A percentile compares a stretch with the other conserved stretches of the same genome.
Evolutionary conservation across 1,284 basidiomycete genomes (phyloP).

Genomic region (Neolentinus lepideus): DNA sequence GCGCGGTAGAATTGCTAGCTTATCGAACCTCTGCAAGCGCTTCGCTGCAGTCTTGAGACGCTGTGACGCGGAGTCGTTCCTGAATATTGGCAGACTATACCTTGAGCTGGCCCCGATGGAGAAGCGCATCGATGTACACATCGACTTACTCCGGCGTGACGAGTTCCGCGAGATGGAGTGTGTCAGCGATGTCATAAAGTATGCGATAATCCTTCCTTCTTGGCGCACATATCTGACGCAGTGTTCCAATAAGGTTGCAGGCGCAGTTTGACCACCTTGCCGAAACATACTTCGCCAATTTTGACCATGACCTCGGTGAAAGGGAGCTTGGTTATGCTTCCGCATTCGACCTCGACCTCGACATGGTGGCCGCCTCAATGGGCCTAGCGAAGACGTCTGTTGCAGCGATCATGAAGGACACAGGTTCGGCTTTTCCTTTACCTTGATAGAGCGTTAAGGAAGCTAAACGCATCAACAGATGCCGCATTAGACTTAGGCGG

Average conservation of each 20-base stretch:
- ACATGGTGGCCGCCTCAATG: slow-evolving; percentile 86
- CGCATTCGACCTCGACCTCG: slow-evolving; percentile 83
- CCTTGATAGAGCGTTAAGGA: slow-evolving; percentile 1
- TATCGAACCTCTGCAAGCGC: slow-evolving; percentile 80
- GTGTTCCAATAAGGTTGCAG: slow-evolving; percentile 53
- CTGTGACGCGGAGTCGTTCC: slow-evolving; percentile 78
- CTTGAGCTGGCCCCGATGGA: slow-evolving; percentile 85
- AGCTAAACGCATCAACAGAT: slow-evolving; percentile 36
- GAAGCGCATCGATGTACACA: slow-evolving; percentile 86
- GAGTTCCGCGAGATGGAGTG: slow-evolving; percentile 93
- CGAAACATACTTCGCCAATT: slow-evolving; percentile 76
- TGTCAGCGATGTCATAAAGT: slow-evolving; percentile 84
- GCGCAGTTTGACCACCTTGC: slow-evolving; percentile 88
- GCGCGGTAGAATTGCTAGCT: slow-evolving; percentile 71
- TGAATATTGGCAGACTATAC: slow-evolving; percentile 78
- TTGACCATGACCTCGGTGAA: slow-evolving; percentile 83
- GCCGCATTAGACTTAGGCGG: slow-evolving; percentile 66
- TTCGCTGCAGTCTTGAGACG: slow-evolving; percentile 77
- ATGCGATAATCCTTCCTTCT: slow-evolving; percentile 18
- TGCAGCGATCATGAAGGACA: slow-evolving; percentile 64
- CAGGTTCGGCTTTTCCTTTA: slow-evolving; percentile 41
- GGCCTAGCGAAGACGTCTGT: slow-evolving; percentile 84
- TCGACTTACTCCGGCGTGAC: slow-evolving; percentile 77
- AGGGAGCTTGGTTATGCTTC: slow-evolving; percentile 79
- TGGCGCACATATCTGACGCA: not conserved